A percentile compares a stretch with the other conserved stretches of the same genome.
These are phyloP conservation scores for Pyricularia grisea DNA, from an alignment of 2,329 filamentous ascomycete genomes.

Conservation along the genomic window DNA sequence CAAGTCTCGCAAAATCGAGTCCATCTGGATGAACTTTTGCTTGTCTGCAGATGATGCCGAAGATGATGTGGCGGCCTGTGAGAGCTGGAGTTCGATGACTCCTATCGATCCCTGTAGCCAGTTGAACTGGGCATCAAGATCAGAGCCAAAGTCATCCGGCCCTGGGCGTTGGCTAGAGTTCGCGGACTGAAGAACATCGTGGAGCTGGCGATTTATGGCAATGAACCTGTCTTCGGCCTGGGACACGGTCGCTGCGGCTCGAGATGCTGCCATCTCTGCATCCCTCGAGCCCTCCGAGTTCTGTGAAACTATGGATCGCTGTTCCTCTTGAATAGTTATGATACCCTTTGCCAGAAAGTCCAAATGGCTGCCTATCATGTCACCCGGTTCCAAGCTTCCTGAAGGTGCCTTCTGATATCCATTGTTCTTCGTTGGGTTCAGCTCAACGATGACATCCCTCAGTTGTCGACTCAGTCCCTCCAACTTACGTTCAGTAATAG, in stretches of 20 bases:
- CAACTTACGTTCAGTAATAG: constrained; percentile 54
- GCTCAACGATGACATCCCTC: constrained; percentile 55
- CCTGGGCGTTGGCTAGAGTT: constrained; percentile 43
- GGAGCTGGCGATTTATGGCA: constrained; percentile 55
- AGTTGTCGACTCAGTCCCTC: constrained; percentile 59
- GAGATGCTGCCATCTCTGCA: constrained; percentile 14
- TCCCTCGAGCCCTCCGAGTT: constrained; percentile 11
- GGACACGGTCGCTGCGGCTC: constrained; percentile 15
- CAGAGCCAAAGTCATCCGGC: constrained; percentile 45
- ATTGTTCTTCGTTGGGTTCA: constrained; percentile 45
- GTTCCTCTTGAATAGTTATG: constrained; percentile 48
- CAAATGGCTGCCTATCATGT: constrained; percentile 47
- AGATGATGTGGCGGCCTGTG: constrained; percentile 22
- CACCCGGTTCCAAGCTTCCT: constrained; percentile 29
- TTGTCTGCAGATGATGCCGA: constrained; percentile 20
- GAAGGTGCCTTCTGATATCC: constrained; percentile 34
- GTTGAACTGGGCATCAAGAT: constrained; percentile 56
- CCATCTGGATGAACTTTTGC: constrained; percentile 44
- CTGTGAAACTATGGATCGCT: constrained; percentile 27
- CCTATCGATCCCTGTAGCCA: constrained; percentile 58
- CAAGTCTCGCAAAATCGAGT: constrained; percentile 40
- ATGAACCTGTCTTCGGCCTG: constrained; percentile 46
- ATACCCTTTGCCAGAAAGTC: constrained; percentile 64
- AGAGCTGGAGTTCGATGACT: constrained; percentile 34
- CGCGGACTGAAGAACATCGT: constrained; percentile 42